Evolutionary conservation across 768 basidiomycete species (phyloP).

Genomic region (Piloderma croceum): DNA sequence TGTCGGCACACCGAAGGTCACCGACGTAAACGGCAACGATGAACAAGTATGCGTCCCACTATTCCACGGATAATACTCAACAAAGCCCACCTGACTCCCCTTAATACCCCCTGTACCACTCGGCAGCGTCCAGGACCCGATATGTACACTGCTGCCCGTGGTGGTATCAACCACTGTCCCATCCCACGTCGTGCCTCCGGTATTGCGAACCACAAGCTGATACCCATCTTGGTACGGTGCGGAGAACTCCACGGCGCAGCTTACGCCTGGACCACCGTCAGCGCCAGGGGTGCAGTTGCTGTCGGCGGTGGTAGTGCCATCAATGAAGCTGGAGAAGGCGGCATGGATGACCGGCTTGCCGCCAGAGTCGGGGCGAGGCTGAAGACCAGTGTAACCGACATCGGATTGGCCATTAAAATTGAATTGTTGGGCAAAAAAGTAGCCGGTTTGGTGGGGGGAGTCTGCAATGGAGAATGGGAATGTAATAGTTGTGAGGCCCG

Average conservation of each 20-base stretch:
- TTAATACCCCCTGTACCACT: slow-evolving; percentile 1
- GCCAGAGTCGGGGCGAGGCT: slow-evolving; percentile 3
- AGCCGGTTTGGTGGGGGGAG: slow-evolving; percentile 9
- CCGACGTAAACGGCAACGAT: slow-evolving; percentile 3
- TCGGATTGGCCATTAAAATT: neutral
- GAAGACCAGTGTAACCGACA: slow-evolving; percentile 8
- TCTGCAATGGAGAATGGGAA: slow-evolving; percentile 10
- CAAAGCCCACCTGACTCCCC: slow-evolving; percentile 6
- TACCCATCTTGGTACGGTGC: too few species aligned
- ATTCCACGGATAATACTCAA: slow-evolving; percentile 13
- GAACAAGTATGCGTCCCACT: neutral
- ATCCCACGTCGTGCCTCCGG: too few species aligned
- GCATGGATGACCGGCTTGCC: slow-evolving; percentile 2
- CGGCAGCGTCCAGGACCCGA: slow-evolving; percentile 6
- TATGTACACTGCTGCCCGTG: slow-evolving; percentile 2
- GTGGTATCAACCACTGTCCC: slow-evolving; percentile 7
- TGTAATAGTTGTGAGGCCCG: slow-evolving; percentile 9
- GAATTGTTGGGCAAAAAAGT: slow-evolving; percentile 12
- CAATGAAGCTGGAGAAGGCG: slow-evolving; percentile 12
- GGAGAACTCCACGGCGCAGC: slow-evolving; percentile 10
- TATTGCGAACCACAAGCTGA: too few species aligned
- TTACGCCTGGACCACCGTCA: slow-evolving; percentile 11
- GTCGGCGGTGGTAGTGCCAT: slow-evolving; percentile 5
- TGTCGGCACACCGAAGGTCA: slow-evolving; percentile 5
- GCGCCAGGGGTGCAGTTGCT: slow-evolving; percentile 8